Evolutionary conservation across 1,284 basidiomycete species (phyloP).

Genomic region (Cryptococcus amylolentus): DNA sequence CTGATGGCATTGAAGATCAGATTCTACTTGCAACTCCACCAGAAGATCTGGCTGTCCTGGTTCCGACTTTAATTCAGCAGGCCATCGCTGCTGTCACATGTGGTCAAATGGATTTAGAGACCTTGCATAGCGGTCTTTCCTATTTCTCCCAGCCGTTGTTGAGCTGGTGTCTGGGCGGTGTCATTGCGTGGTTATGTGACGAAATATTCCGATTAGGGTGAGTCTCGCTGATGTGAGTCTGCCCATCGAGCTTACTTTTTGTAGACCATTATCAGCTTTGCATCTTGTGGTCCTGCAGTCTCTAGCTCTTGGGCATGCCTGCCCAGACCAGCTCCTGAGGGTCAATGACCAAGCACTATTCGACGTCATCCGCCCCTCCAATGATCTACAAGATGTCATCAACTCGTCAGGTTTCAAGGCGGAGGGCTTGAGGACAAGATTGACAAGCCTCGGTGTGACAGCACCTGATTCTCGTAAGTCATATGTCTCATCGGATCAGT

Average conservation of each 20-base stretch:
- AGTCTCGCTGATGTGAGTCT: slow-evolving; percentile 4
- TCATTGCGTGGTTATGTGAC: slow-evolving; percentile 48
- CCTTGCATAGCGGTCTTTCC: slow-evolving; percentile 52
- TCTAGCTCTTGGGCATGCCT: slow-evolving; percentile 35
- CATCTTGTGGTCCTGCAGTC: slow-evolving; percentile 46
- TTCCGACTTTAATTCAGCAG: slow-evolving; percentile 54
- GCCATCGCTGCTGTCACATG: slow-evolving; percentile 49
- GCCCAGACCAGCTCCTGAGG: slow-evolving; percentile 36
- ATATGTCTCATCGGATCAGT: neutral
- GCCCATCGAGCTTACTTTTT: no score
- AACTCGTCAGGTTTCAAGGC: slow-evolving; percentile 38
- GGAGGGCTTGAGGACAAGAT: slow-evolving; percentile 19
- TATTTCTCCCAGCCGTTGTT: slow-evolving; percentile 56
- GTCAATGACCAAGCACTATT: slow-evolving; percentile 26
- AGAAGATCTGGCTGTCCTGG: slow-evolving; percentile 48
- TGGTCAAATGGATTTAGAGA: slow-evolving; percentile 54
- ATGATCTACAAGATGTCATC: slow-evolving; percentile 35
- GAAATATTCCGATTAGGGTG: slow-evolving; percentile 47
- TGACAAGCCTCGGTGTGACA: slow-evolving; percentile 17
- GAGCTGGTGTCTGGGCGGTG: slow-evolving; percentile 54
- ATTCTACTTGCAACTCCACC: slow-evolving; percentile 51
- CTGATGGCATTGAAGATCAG: slow-evolving; percentile 49
- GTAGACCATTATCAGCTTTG: slow-evolving; percentile 36
- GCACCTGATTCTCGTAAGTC: slow-evolving; percentile 7
- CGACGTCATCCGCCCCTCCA: slow-evolving; percentile 26